Evolutionary conservation across 495 filamentous ascomycete species (phyloP), one percentile per base, ranked within the genome.

Genomic region (Xylaria intraflava): DNA sequence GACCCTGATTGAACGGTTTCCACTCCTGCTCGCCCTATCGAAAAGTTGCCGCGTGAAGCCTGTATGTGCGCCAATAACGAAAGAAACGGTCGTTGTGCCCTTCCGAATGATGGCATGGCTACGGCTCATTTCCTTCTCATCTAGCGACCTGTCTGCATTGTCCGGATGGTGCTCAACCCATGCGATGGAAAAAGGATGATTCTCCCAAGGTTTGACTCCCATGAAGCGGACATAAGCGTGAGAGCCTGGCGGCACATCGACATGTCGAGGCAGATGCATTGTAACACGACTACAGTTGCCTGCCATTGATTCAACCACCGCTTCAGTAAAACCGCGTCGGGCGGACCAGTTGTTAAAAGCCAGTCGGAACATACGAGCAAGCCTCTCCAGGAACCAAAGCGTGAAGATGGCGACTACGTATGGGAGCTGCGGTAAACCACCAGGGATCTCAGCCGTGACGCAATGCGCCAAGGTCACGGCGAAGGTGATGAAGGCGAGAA

Each of bases 151-250:
- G 12, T 65, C 62, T 20, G 55, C 46, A 44, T 62, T 61, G 35
- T 65, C 64, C 51, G 63, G 60, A 16, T 59, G 55, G 53, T 80
- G 73, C 47, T 79, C 67, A 62, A 82, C 82, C 91, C 92, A 97
- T 51, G 87, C 90, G 46, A 97, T 78, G 24, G 90, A 93, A 72
- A 98, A 97, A 3, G 93, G 93, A 66, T 98, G 93, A 38, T 82
- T 89, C 56, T 89, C 89, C 87, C 87, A 94, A 56, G 79, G 78
- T 38, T 81, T 86, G 55, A 95, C 60, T 10, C 82, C 70, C 24
- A 82, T 81, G 55, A 95, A 86, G 63, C 90, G 92, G 35, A 98
- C 73, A 65, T 95, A 98, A 52, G 81, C 81, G 70, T 97, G 91
- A 56, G 88, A 87, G 48, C 93, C 93, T 1, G 93, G 92, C 41